phyloP scores from a whole-genome alignment of 306 rosid species.

The Medicago truncatula region DNA sequence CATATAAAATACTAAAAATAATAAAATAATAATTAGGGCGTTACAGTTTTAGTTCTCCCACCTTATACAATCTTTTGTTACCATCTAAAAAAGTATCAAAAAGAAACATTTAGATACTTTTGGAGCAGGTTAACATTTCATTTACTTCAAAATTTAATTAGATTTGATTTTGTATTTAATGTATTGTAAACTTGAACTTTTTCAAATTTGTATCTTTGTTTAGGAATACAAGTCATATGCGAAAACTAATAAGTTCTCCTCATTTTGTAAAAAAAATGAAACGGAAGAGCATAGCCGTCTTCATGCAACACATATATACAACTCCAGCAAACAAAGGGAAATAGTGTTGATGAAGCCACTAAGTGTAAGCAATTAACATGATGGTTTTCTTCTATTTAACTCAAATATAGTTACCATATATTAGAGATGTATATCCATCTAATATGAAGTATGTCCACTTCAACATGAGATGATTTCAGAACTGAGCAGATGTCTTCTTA shows the following conservation, averaged over 20 bases:
- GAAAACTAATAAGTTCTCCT: too few species aligned
- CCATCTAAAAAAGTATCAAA: not conserved
- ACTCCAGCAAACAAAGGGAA: not conserved
- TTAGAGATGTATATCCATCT: not conserved
- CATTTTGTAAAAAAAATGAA: too few species aligned
- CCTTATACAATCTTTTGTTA: too few species aligned
- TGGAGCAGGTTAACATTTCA: not conserved
- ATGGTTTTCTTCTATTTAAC: not conserved
- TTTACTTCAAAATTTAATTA: not conserved
- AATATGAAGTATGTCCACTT: not conserved
- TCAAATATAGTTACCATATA: too few species aligned
- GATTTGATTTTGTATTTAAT: not conserved
- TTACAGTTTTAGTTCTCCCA: too few species aligned
- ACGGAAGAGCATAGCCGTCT: not conserved
- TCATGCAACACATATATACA: not conserved
- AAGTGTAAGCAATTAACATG: not conserved
- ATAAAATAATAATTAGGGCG: too few species aligned
- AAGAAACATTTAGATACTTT: not conserved
- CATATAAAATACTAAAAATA: too few species aligned
- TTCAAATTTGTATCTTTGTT: not conserved
- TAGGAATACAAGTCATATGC: not conserved
- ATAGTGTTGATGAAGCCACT: not conserved
- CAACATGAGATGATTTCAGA: not conserved
- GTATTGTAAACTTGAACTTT: not conserved
- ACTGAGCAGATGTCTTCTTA: not conserved